A percentile compares a stretch with the other conserved stretches of the same genome.
These are phyloP conservation scores for Penicillium ochrochloron DNA, from an alignment of 495 filamentous ascomycete species.

Conservation along the genomic window DNA sequence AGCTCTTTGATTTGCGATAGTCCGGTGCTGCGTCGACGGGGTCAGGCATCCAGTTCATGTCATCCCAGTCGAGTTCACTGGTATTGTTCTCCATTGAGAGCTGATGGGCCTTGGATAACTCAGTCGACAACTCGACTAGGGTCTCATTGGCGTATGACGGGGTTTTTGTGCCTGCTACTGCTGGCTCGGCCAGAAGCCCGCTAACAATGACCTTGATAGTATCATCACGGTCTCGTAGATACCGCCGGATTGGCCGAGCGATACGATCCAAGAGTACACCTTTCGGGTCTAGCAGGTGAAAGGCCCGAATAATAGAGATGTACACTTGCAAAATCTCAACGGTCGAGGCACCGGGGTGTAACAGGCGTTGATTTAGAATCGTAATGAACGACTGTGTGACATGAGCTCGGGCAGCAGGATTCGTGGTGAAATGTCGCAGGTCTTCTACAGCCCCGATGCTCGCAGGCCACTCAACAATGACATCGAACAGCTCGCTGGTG, in stretches of 20 bases:
- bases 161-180: constrained; percentile 48
- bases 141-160: constrained; percentile 48
- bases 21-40: constrained; percentile 92
- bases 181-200: constrained; percentile 75
- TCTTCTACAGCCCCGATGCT: constrained; percentile 86
- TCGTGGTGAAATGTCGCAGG: constrained; percentile 63
- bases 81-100: constrained; percentile 54
- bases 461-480: constrained; percentile 81
- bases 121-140: constrained; percentile 74
- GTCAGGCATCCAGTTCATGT: constrained; percentile 90
- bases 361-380: constrained; percentile 69
- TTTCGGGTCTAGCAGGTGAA: constrained; percentile 86
- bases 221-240: constrained; percentile 92
- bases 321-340: constrained; percentile 88
- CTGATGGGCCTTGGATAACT: constrained; percentile 67
- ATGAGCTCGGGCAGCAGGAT: constrained; percentile 59
- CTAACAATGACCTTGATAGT: constrained; percentile 85
- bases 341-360: constrained; percentile 89
- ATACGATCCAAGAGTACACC: constrained; percentile 89
- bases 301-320: constrained; percentile 88
- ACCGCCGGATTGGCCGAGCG: constrained; percentile 79
- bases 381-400: constrained; percentile 74
- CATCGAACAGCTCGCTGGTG: constrained; percentile 83
- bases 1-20: constrained; percentile 83
- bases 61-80: constrained; percentile 82